These are phyloP conservation scores for Taphrina populina DNA, from an alignment of 1,139 yeast species.

Conservation along the genomic window DNA sequence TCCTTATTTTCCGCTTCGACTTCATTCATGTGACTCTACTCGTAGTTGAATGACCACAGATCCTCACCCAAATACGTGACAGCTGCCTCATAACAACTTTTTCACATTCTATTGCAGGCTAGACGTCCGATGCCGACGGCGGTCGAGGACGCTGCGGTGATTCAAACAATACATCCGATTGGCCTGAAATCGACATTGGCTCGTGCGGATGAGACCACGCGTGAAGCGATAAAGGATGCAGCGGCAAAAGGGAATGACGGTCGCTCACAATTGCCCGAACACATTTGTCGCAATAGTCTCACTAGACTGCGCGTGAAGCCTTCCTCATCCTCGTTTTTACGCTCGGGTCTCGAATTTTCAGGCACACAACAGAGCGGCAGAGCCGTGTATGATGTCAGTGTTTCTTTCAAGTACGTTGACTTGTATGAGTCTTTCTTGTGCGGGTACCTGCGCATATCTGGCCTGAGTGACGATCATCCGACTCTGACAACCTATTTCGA, in stretches of 20 bases:
- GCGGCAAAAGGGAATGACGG: not conserved
- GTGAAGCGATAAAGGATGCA: too few species aligned
- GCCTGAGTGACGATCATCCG: constrained; percentile 73
- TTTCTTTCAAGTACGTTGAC: constrained; percentile 71
- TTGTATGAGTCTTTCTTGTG: constrained; percentile 60
- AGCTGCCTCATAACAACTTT: too few species aligned
- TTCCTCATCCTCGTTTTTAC: constrained; percentile 45
- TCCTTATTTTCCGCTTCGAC: too few species aligned
- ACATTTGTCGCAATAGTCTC: constrained; percentile 5
- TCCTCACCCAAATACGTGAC: too few species aligned
- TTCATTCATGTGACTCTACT: too few species aligned
- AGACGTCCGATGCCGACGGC: constrained; percentile 14
- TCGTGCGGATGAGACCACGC: constrained; percentile 6
- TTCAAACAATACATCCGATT: constrained; percentile 3
- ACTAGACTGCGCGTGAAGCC: constrained; percentile 13
- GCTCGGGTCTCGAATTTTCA: constrained; percentile 62
- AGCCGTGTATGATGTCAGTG: constrained; percentile 64
- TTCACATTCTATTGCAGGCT: not conserved
- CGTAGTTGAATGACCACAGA: too few species aligned
- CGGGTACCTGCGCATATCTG: constrained; percentile 77
- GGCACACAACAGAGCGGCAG: constrained; percentile 78
- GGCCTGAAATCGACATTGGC: constrained; percentile 10
- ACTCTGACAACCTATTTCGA: constrained; percentile 82
- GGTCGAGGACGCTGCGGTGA: constrained; percentile 17
- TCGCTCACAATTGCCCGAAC: not conserved